A percentile compares a stretch with the other conserved stretches of the same genome.
Evolutionary conservation across 2,329 filamentous ascomycete species (phyloP).

Genomic region (Colletotrichum falcatum): DNA sequence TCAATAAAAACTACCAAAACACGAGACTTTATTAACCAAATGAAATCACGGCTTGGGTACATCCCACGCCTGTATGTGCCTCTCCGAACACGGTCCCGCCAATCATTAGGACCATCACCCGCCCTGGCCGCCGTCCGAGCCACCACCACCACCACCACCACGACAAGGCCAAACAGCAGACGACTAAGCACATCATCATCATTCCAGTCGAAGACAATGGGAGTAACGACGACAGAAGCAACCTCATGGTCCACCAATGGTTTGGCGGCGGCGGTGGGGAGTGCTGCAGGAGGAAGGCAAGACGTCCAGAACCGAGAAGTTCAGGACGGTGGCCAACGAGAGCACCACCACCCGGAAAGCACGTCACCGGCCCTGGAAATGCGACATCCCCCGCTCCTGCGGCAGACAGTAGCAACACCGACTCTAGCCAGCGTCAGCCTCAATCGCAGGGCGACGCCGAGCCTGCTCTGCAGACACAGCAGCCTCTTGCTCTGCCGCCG

Average conservation of each 20-base stretch:
- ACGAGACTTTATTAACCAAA: conserved; percentile 17
- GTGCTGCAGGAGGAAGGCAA: neutral
- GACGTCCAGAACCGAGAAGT: conserved; percentile 6
- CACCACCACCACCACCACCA: conserved; percentile 15
- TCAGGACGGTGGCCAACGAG: conserved; percentile 18
- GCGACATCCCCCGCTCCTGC: conserved; percentile 31
- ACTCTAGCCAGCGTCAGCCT: conserved; percentile 37
- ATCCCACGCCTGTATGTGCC: conserved; percentile 32
- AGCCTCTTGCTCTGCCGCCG: conserved; percentile 39
- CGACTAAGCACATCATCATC: conserved; percentile 36
- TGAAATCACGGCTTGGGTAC: conserved; percentile 18
- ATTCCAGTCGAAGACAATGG: conserved; percentile 17
- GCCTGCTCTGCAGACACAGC: conserved; percentile 1
- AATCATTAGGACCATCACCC: conserved; percentile 30
- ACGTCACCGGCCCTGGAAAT: conserved; percentile 40
- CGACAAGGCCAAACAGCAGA: conserved; percentile 19
- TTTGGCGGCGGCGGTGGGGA: neutral
- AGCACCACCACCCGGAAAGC: conserved; percentile 40
- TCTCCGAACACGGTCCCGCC: conserved; percentile 20
- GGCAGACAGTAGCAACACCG: conserved; percentile 23
- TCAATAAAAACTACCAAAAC: neutral
- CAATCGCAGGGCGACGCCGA: neutral
- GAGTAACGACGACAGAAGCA: neutral
- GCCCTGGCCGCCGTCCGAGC: conserved; percentile 22
- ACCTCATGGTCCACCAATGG: neutral